Conservation (phyloP, 2,329 filamentous ascomycete species). For the Nigrospora osmanthi region DNA sequence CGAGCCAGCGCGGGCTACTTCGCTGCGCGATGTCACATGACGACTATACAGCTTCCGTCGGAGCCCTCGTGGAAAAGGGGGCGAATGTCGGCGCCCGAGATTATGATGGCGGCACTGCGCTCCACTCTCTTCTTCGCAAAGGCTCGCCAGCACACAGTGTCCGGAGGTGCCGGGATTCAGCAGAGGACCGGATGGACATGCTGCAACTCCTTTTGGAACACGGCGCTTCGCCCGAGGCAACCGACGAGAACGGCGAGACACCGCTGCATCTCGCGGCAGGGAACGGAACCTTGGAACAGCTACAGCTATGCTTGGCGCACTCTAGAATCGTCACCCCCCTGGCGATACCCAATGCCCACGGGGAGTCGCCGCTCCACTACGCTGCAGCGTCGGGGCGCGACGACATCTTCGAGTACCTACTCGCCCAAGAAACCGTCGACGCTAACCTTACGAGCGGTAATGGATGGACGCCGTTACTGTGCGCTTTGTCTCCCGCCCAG, state of each 20-base stretch:
- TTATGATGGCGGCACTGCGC: neutral
- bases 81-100: neutral
- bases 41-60: neutral
- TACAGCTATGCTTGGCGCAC: neutral
- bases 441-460: slow-evolving; percentile 1
- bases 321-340: neutral
- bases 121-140: neutral
- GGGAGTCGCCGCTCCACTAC: neutral
- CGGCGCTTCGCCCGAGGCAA: neutral
- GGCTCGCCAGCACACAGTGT: neutral
- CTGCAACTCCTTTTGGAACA: neutral
- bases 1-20: neutral
- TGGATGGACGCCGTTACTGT: slow-evolving; percentile 6
- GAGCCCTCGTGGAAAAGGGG: neutral
- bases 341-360: neutral
- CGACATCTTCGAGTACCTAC: neutral
- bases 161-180: neutral
- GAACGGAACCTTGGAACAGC: neutral
- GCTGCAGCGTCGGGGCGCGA: neutral
- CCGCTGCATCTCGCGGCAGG: neutral
- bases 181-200: neutral
- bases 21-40: neutral
- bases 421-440: neutral
- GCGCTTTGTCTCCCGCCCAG: slow-evolving; percentile 4
- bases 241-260: neutral